A percentile compares a stretch with the other conserved stretches of the same genome.
Conservation (phyloP, 2,329 filamentous ascomycete genomes). For the Penicillium hesseltinei region DNA sequence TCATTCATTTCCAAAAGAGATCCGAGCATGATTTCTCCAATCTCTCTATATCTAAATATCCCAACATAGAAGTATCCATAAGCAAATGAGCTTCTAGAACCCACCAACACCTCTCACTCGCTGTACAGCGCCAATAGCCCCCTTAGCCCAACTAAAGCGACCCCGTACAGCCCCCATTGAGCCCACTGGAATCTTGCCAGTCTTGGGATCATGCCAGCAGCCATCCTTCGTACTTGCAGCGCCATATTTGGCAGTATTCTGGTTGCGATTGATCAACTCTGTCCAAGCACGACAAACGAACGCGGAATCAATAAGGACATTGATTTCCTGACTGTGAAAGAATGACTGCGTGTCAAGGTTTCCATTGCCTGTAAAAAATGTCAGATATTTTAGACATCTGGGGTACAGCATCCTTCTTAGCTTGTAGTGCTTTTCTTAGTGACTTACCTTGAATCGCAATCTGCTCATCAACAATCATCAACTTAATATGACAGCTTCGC, state of each 20-base stretch:
- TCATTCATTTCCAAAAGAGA: neutral
- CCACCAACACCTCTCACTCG: conserved; percentile 57
- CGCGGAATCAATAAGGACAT: conserved; percentile 68
- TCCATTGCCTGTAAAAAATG: conserved; percentile 53
- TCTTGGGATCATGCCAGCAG: conserved; percentile 57
- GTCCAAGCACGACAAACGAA: conserved; percentile 63
- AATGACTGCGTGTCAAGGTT: conserved; percentile 81
- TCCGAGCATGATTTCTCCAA: neutral
- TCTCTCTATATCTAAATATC: neutral
- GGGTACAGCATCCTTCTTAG: neutral
- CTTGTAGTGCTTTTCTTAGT: neutral
- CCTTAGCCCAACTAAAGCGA: conserved; percentile 58
- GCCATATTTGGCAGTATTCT: conserved; percentile 64
- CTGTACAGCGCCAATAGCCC: conserved; percentile 57
- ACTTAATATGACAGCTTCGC: conserved; percentile 72
- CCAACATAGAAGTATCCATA: neutral
- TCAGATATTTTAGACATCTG: neutral
- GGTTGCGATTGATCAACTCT: conserved; percentile 60
- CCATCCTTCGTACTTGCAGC: conserved; percentile 55
- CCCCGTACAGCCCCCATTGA: conserved; percentile 56
- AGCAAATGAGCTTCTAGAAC: conserved; percentile 43
- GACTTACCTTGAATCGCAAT: conserved; percentile 62
- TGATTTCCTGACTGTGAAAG: conserved; percentile 76
- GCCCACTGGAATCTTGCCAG: conserved; percentile 49
- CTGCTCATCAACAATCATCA: conserved; percentile 68